Percentiles rank a stretch among this genome's conserved stretches.
These are phyloP conservation scores for Rhododendron ferrugineum DNA, from an alignment of 148 eudicot species.

Conservation along the genomic window DNA sequence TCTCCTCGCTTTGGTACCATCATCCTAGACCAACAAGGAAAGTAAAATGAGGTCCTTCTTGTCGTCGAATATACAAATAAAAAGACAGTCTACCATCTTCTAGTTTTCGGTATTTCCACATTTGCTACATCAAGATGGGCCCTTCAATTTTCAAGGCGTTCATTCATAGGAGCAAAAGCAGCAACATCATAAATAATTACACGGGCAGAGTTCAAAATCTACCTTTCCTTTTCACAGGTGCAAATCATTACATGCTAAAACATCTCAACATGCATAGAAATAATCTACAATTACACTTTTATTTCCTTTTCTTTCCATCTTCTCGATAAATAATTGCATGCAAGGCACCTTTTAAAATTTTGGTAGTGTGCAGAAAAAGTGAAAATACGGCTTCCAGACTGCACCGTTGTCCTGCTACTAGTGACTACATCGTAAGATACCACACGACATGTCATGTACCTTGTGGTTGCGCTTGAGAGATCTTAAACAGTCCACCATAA, in stretches of 20 bases:
- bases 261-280: neutral
- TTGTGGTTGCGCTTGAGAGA: conserved; percentile 59
- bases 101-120: neutral
- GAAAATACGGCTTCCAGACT: neutral
- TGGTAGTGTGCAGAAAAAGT: neutral
- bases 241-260: neutral
- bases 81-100: neutral
- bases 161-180: neutral
- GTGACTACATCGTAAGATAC: neutral
- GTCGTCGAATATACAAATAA: neutral
- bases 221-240: neutral
- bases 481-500: conserved; percentile 60
- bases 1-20: conserved; percentile 45
- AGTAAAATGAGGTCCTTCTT: neutral
- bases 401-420: neutral
- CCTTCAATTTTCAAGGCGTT: neutral
- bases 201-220: neutral
- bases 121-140: neutral
- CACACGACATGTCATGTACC: conserved; percentile 29
- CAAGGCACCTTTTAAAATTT: neutral
- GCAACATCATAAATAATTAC: neutral
- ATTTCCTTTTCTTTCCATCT: no score
- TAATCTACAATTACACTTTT: neutral
- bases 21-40: conserved; percentile 30
- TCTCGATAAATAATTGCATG: neutral